phyloP scores from a whole-genome alignment of 2,329 filamentous ascomycete genomes.

The Xylaria digitata region DNA sequence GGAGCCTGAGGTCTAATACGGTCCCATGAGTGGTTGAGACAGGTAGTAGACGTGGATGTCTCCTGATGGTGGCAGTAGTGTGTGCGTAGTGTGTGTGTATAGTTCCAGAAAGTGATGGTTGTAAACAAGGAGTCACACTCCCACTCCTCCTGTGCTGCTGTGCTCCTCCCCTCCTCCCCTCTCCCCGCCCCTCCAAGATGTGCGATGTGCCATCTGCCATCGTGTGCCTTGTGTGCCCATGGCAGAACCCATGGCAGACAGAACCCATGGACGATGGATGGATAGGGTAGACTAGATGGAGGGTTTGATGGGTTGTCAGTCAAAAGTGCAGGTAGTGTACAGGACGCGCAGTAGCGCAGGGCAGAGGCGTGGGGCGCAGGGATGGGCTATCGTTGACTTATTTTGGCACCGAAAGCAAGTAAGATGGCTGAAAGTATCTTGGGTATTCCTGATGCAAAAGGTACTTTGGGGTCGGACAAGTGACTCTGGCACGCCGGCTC shows the following conservation, averaged over 20 bases:
- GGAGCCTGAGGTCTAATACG: background rate
- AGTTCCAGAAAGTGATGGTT: slow-evolving; percentile 21
- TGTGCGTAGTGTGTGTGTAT: slow-evolving; percentile 17
- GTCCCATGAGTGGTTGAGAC: slow-evolving; percentile 12
- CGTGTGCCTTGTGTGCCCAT: background rate
- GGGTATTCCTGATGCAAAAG: slow-evolving; percentile 38
- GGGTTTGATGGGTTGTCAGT: slow-evolving; percentile 36
- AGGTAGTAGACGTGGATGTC: slow-evolving; percentile 46
- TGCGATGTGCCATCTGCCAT: too few relatives aligned
- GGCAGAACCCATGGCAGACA: too few relatives aligned
- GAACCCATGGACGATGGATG: too few relatives aligned
- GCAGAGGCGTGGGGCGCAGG: slow-evolving; percentile 45
- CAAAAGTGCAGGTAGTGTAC: slow-evolving; percentile 43
- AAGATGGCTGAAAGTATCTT: slow-evolving; percentile 37
- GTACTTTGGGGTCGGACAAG: slow-evolving; percentile 42
- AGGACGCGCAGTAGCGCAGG: slow-evolving; percentile 32
- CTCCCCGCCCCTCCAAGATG: slow-evolving; percentile 23
- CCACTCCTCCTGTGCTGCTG: slow-evolving; percentile 13
- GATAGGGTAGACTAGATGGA: too few relatives aligned
- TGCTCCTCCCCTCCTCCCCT: slow-evolving; percentile 16
- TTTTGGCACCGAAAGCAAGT: slow-evolving; percentile 43
- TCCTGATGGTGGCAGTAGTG: slow-evolving; percentile 38
- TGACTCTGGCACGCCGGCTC: slow-evolving; percentile 35
- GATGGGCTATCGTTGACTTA: slow-evolving; percentile 43
- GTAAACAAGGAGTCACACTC: slow-evolving; percentile 48